Percentiles rank a stretch among this genome's conserved stretches.
Evolutionary conservation across 1,139 yeast species (phyloP).

Genomic region (Lodderomyces elongisporus): DNA sequence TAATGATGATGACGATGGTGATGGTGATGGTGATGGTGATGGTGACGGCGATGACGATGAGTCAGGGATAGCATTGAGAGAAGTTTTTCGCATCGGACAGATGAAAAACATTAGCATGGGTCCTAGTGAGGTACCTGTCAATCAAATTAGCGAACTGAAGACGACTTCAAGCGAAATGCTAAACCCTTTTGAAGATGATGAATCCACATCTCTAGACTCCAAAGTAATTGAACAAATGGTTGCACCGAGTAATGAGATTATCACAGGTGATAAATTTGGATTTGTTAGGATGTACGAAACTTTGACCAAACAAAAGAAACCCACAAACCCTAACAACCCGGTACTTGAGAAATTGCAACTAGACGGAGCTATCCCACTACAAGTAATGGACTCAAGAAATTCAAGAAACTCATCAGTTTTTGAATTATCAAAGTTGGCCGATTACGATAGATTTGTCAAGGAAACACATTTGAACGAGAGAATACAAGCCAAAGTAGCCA

Average conservation of each 20-base stretch:
- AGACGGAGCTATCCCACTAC: conserved; percentile 24
- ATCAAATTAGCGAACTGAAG: too few relatives aligned
- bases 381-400: conserved; percentile 15
- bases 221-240: conserved; percentile 24
- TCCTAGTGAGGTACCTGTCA: too few relatives aligned
- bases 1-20: too few relatives aligned
- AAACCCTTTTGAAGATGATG: too few relatives aligned
- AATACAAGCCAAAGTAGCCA: conserved; percentile 20
- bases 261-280: conserved; percentile 25
- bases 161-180: too few relatives aligned
- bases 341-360: conserved; percentile 14
- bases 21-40: too few relatives aligned
- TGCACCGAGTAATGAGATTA: conserved; percentile 10
- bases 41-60: too few relatives aligned
- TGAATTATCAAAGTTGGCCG: conserved; percentile 32
- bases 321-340: conserved; percentile 10
- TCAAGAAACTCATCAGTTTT: conserved; percentile 26
- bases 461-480: conserved; percentile 34
- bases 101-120: too few relatives aligned
- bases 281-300: conserved; percentile 26
- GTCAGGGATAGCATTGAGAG: conserved; percentile 5
- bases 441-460: conserved; percentile 31
- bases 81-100: too few relatives aligned
- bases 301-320: conserved; percentile 13
- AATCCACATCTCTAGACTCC: conserved; percentile 20